Evolutionary conservation across 2,329 filamentous ascomycete genomes (phyloP), one percentile per base, ranked within the genome.

Genomic region (Claviceps quebecensis): DNA sequence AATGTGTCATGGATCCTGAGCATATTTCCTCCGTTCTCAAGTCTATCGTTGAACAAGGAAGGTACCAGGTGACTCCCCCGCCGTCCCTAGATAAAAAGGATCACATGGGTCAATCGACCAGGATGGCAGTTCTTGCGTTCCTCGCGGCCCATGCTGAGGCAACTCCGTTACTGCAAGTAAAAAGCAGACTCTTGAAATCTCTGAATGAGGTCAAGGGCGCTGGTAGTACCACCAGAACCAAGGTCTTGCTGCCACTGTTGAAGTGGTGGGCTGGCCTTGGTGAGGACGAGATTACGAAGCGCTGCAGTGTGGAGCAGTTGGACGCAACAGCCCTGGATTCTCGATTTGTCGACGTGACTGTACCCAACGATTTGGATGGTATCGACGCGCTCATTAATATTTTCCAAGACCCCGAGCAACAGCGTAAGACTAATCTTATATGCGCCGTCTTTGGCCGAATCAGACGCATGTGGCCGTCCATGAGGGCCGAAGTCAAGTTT

Each of bases 1-100:
- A 96, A 66, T 94, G 84, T 60, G 75, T 91, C 3, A 78, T 96
- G 57, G 89, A 97, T 61, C 71, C 80, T 4, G 78, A 76, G 29
- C 83, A 93, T 54, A 74, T 95, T 45, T 70, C 76, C 26, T 77
- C 78, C 19, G 75, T 83, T 2, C 64, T 95, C 5, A 68, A 69
- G 45, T 58, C 62, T 5, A 59, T 62, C 11, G 64, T 71, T 48
- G 67, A 69, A 55, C 65, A 65, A 37, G 69, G 72, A 17, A 72
- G 67, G 56, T 70, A 69, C 34, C 61, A 63, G 34, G 54, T 56
- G 14, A 58, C 61, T 19, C 63, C 66, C 1, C 58, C 60, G 14
- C 57, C 65, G 23, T 60, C 65, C 5, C 62, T 73, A 7, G 77
- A 81, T 49, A 76, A 73, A 57, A 77, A 76, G 52, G 65, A 67